phyloP scores from a whole-genome alignment of 1,139 yeast species.

The Debaryomyces fabryi region DNA sequence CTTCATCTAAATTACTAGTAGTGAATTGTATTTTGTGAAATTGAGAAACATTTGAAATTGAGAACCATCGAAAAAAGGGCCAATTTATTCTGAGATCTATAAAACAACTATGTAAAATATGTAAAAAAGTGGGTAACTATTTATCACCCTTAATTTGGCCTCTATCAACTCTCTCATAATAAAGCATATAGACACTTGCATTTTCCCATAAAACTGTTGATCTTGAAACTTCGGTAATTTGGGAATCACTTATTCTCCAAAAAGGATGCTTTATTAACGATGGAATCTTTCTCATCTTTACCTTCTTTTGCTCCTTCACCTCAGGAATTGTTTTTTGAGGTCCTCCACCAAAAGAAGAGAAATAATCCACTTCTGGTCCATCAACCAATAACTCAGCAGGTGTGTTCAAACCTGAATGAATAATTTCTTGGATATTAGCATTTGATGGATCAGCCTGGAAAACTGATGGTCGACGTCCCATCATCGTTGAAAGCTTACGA shows the following conservation, averaged over 20 bases:
- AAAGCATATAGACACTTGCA: conserved; percentile 78
- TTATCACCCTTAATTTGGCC: conserved; percentile 17
- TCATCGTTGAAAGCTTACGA: conserved; percentile 39
- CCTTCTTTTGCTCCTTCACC: conserved; percentile 19
- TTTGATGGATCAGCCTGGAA: conserved; percentile 43
- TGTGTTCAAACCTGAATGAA: conserved; percentile 44
- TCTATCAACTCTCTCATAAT: conserved; percentile 64
- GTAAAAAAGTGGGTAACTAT: not conserved
- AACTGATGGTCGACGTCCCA: conserved; percentile 50
- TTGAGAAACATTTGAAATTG: not conserved
- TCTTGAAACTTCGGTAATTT: conserved; percentile 62
- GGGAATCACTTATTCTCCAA: conserved; percentile 87
- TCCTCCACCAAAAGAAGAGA: conserved; percentile 13
- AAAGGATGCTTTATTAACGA: conserved; percentile 63
- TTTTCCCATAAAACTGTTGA: conserved; percentile 67
- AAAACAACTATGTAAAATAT: not conserved
- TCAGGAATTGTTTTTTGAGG: conserved; percentile 9
- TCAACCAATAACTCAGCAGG: conserved; percentile 49
- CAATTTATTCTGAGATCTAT: not conserved
- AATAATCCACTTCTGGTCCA: conserved; percentile 30
- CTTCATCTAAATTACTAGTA: not conserved
- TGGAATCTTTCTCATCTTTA: conserved; percentile 54
- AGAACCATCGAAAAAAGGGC: not conserved
- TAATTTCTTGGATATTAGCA: conserved; percentile 42
- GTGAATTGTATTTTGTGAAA: not conserved